Conservation (phyloP, 1,284 basidiomycete genomes). For the Sphagnurus paluster region DNA sequence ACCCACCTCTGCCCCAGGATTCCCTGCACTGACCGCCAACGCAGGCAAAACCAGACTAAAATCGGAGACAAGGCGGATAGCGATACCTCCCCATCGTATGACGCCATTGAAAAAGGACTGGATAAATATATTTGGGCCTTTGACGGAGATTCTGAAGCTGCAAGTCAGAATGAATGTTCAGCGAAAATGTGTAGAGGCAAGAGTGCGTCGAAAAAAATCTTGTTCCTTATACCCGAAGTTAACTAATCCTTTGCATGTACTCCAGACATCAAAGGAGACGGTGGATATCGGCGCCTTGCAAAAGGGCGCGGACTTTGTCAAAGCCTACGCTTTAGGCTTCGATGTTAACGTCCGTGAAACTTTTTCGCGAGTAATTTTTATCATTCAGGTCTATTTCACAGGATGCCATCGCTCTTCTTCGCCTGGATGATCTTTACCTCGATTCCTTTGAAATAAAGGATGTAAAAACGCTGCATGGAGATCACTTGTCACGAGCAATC, state of each 20-base stretch:
- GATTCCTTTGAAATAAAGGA: slow-evolving; percentile 99
- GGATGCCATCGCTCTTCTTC: slow-evolving; percentile 94
- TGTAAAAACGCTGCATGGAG: slow-evolving; percentile 96
- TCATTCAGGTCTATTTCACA: slow-evolving; percentile 33
- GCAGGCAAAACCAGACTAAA: slow-evolving; percentile 59
- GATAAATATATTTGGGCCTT: slow-evolving; percentile 94
- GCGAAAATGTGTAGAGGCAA: slow-evolving; percentile 86
- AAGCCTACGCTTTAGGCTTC: slow-evolving; percentile 93
- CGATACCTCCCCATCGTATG: slow-evolving; percentile 96
- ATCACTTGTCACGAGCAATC: slow-evolving; percentile 94
- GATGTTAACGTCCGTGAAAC: slow-evolving; percentile 78
- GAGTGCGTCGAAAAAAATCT: slow-evolving; percentile 54
- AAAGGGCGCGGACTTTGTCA: slow-evolving; percentile 98
- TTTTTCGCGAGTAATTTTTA: slow-evolving; percentile 8
- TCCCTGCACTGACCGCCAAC: slow-evolving; percentile 62
- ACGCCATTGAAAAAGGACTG: slow-evolving; percentile 97
- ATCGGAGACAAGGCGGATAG: slow-evolving; percentile 80
- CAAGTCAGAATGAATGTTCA: slow-evolving; percentile 97
- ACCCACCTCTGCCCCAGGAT: slow-evolving; percentile 55
- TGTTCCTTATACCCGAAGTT: neutral
- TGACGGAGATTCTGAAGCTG: slow-evolving; percentile 92
- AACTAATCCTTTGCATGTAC: slow-evolving; percentile 1
- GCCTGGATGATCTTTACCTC: slow-evolving; percentile 95
- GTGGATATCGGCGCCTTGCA: slow-evolving; percentile 90
- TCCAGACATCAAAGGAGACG: slow-evolving; percentile 93